Evolutionary conservation across 1,284 basidiomycete genomes (phyloP).

Genomic region (Veloporphyrellus conicus): DNA sequence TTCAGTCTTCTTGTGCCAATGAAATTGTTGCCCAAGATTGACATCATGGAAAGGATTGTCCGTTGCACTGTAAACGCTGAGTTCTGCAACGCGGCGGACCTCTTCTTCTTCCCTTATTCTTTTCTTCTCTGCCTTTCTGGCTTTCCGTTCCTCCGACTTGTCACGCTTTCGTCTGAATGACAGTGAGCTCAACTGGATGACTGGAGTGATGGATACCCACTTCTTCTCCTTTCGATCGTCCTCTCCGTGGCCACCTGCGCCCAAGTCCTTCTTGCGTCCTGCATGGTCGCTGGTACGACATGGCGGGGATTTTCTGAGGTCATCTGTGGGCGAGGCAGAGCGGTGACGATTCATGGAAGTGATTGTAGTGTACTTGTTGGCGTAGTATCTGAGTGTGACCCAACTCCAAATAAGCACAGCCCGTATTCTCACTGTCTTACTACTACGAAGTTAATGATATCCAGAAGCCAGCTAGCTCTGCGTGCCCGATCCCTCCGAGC

Average conservation of each 20-base stretch:
- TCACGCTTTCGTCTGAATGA: conserved; percentile 67
- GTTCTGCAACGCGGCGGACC: conserved; percentile 79
- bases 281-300: conserved; percentile 41
- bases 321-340: conserved; percentile 43
- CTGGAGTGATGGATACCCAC: conserved; percentile 39
- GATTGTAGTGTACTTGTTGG: not conserved
- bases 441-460: conserved; percentile 15
- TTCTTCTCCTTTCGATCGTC: conserved; percentile 54
- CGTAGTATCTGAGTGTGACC: too few relatives aligned
- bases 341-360: conserved; percentile 32
- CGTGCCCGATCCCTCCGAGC: conserved; percentile 20
- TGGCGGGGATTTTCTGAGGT: conserved; percentile 36
- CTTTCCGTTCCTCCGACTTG: conserved; percentile 71
- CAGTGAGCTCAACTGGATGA: conserved; percentile 8
- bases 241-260: conserved; percentile 39
- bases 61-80: conserved; percentile 88
- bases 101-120: conserved; percentile 82
- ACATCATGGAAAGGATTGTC: conserved; percentile 98
- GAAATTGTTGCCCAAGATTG: conserved; percentile 91
- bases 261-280: conserved; percentile 44
- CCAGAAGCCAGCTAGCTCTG: conserved; percentile 16
- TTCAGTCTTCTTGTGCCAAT: conserved; percentile 98
- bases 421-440: conserved; percentile 1
- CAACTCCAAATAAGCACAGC: conserved; percentile 3
- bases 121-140: conserved; percentile 78